These are phyloP conservation scores for Alternaria burnsii DNA, from an alignment of 2,329 filamentous ascomycete species.

Conservation along the genomic window DNA sequence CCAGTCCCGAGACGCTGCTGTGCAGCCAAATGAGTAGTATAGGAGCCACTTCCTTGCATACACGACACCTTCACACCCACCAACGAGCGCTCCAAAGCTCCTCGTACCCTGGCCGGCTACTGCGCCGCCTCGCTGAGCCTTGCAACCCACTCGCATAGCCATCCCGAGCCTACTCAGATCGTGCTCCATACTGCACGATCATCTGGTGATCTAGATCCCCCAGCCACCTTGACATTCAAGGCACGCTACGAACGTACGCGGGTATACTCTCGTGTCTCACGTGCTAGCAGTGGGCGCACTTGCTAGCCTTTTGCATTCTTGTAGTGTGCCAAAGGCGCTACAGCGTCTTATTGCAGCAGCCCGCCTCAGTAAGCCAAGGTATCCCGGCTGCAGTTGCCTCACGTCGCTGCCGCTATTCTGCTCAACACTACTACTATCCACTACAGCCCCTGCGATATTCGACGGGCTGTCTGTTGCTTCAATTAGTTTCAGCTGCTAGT, in stretches of 20 bases:
- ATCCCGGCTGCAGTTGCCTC: slow-evolving; percentile 20
- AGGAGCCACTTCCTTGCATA: neutral
- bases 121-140: neutral
- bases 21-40: neutral
- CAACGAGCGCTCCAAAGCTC: neutral
- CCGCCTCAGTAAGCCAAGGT: slow-evolving; percentile 12
- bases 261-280: neutral
- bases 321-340: slow-evolving; percentile 1
- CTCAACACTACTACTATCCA: slow-evolving; percentile 15
- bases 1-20: neutral
- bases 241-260: neutral
- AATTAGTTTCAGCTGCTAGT: slow-evolving; percentile 19
- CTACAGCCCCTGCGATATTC: slow-evolving; percentile 20
- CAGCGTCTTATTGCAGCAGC: slow-evolving; percentile 2
- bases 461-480: slow-evolving; percentile 18
- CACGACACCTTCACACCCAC: slow-evolving; percentile 5
- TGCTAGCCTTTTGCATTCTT: neutral
- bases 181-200: slow-evolving; percentile 8
- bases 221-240: neutral
- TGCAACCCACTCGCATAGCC: neutral
- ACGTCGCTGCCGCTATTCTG: slow-evolving; percentile 19
- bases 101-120: neutral
- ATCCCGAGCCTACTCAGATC: slow-evolving; percentile 9
- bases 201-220: slow-evolving; percentile 7
- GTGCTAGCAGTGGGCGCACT: neutral